Base-by-base conservation (phyloP, 2,329 filamentous ascomycete genomes). In the Tolypocladium paradoxum region DNA sequence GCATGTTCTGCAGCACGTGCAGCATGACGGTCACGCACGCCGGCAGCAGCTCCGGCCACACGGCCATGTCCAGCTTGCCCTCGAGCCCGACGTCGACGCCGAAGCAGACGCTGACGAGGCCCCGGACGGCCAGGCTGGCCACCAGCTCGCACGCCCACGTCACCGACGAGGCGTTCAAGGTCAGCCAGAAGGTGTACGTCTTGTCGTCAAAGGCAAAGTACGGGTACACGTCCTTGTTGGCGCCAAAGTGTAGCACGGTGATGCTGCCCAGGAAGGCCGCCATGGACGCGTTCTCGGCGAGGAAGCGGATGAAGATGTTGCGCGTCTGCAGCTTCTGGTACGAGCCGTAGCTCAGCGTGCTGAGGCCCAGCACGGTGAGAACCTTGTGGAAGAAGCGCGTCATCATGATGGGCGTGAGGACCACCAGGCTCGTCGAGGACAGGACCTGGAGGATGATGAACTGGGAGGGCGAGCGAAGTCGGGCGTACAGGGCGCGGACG, bases 1-100 rank as follows among this genome's bases (percentile, higher is more conserved):
- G 67, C 83, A 87, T 87, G 65, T 86, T 87, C 69, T 87, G 83
- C 67, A 86, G 63, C 50, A 86, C 83, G 61, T 87, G 83, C 64
- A 86, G 70, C 71, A 81, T 82, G 24, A 85, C 83, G 24, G 79
- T 81, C 22, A 84, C 79, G 52, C 79, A 80, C 3, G 83, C 84
- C 20, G 83, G 83, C 61, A 87, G 67, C 61, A 87, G 67, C 70
- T 86, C 83, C 2, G 83, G 83, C 80, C 83, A 86, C 53, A 81
- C 78, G 7, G 76, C 77, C 58, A 87, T 70, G 66, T 87, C 83
- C 56, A 79, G 70, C 67, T 79, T 82, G 29, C 81, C 83, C 69
- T 87, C 83, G 40, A 79, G 71, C 20, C 81, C 82, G 50, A 85
- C 81, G 58, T 83, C 78, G 49, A 85, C 76, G 43, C 75, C 73